phyloP scores from a whole-genome alignment of 805 yeast species.

The Clavispora vitiphila region DNA sequence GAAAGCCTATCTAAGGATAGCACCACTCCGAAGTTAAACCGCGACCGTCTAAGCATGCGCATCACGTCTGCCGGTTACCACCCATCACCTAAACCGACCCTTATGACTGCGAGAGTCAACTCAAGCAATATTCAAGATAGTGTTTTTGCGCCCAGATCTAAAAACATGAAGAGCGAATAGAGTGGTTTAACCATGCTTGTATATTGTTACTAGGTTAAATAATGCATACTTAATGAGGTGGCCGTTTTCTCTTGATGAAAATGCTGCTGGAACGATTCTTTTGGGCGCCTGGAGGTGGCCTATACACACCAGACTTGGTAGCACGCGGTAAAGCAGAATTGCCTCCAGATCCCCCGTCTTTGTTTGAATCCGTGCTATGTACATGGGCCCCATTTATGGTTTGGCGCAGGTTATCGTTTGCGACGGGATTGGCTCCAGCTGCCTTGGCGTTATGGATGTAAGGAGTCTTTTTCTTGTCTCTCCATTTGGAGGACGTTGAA shows the following conservation, averaged over 20 bases:
- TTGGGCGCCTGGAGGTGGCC: conserved; percentile 5
- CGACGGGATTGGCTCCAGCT: neutral
- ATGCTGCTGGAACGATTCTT: conserved; percentile 1
- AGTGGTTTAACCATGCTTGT: neutral
- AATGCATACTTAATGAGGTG: conserved; percentile 4
- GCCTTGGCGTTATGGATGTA: neutral
- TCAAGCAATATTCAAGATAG: neutral
- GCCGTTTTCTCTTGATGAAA: conserved; percentile 9
- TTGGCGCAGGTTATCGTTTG: neutral
- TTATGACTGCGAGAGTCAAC: neutral
- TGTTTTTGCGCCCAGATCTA: neutral
- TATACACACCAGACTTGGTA: conserved; percentile 8
- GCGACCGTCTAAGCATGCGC: neutral
- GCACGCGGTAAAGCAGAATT: conserved; percentile 4
- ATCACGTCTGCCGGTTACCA: conserved; percentile 1
- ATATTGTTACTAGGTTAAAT: neutral
- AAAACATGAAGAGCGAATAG: neutral
- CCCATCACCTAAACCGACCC: neutral
- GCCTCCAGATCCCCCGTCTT: neutral
- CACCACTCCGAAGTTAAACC: neutral
- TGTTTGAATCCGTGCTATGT: neutral
- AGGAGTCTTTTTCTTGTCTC: neutral
- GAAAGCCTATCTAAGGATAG: neutral
- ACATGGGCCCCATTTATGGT: neutral
- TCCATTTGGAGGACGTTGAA: neutral